Evolutionary conservation across 78 protist genomes (phyloP), one percentile per base, ranked within the genome.

Genomic region (Dictyostelium intermedium): DNA sequence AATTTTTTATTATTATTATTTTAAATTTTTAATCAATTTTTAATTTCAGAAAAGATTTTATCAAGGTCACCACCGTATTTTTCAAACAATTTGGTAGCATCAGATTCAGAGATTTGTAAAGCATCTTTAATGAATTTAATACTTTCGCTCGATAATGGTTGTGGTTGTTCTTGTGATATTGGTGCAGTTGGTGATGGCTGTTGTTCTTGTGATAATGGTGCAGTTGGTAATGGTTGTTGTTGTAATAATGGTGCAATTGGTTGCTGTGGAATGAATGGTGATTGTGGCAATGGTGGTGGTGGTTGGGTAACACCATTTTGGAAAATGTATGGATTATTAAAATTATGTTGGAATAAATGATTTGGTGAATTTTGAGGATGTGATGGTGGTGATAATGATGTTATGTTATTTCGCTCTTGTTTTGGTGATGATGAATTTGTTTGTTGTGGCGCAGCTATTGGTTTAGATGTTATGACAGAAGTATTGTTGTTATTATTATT

Each of bases 41-140:
- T 56, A 56, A 56, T 56, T 56, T 56, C 66, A 56, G 66, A 56
- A 56, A 79, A 79, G 3, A 79, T 79, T 79, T 79, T 41, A 27
- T 79, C 41, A 27, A 79, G 8, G 27, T 79, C 56, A 5, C 84
- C 84, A 14, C 50, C 39, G 10, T 47, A 27, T 79, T 82, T 82
- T 13, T 56, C 47, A 18, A 35, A 56, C 13, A 82, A 35, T 60
- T 82, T 27, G 10, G 7, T 56, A 35, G 86, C 86, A 35, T 82
- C 63, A 13, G 35, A 14, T 82, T 56, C 76, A 7, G 86, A 35
- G 1, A 82, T 60, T 56, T 82, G 86, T 35, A 82, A 35, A n/a
- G 86, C 86, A 9, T 82, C 86, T 82, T 34, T 35, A 23, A 82
- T 82, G 30, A 82, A 82, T 20, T 60, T 47, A 11, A 80, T 27